Evolutionary conservation across 2,329 filamentous ascomycete genomes (phyloP).

Genomic region (Trichophyton rubrum): DNA sequence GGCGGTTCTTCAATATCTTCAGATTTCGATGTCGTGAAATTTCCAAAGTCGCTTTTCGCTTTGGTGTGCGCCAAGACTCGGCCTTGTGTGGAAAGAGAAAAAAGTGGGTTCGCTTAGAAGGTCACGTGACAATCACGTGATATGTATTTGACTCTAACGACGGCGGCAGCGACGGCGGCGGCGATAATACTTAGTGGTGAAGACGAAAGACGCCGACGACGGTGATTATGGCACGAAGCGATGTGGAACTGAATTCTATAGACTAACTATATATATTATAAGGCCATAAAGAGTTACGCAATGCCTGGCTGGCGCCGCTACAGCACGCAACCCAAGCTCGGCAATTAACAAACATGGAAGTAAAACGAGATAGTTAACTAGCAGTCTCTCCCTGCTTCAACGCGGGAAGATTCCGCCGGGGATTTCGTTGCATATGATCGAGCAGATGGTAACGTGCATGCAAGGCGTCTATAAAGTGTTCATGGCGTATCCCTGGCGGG

Average conservation of each 20-base stretch:
- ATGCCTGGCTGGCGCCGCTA: neutral
- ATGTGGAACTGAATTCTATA: neutral
- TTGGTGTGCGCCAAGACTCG: conserved; percentile 14
- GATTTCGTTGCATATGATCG: conserved; percentile 21
- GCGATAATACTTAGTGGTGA: neutral
- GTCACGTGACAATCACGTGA: conserved; percentile 20
- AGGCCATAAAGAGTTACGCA: neutral
- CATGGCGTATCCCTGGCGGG: conserved; percentile 75
- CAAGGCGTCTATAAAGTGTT: conserved; percentile 74
- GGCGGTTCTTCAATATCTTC: conserved; percentile 4
- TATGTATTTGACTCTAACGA: neutral
- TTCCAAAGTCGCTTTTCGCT: conserved; percentile 6
- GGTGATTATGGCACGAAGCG: neutral
- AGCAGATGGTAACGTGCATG: conserved; percentile 61
- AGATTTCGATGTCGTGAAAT: conserved; percentile 8
- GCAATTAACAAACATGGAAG: neutral
- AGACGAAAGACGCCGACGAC: neutral
- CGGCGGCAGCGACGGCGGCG: neutral
- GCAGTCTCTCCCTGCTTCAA: neutral
- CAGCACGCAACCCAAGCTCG: neutral
- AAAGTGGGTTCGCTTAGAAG: conserved; percentile 28
- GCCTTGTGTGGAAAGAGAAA: conserved; percentile 15
- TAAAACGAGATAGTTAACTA: neutral
- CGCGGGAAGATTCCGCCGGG: too few relatives aligned
- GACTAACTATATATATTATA: neutral